phyloP scores from a whole-genome alignment of 768 basidiomycete genomes.

The Lanmaoa pseudosensibilis region DNA sequence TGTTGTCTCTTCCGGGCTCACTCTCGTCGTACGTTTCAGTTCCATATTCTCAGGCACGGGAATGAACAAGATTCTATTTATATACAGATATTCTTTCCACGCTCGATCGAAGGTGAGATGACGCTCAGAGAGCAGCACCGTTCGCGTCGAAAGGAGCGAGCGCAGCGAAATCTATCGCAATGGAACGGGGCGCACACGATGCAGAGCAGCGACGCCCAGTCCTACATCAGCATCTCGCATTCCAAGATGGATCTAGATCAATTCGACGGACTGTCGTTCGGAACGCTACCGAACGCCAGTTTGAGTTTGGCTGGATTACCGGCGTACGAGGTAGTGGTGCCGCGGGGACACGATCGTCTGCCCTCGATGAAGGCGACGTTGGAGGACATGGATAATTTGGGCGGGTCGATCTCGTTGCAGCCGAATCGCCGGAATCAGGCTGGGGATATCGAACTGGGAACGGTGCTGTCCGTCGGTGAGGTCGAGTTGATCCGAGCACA shows the following conservation, averaged over 20 bases:
- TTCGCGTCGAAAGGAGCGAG: neutral
- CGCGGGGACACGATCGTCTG: neutral
- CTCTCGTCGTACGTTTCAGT: conserved; percentile 55
- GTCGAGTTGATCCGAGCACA: conserved; percentile 46
- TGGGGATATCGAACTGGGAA: conserved; percentile 25
- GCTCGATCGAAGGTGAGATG: conserved; percentile 68
- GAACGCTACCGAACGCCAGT: neutral
- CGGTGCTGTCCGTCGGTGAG: conserved; percentile 37
- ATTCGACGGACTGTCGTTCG: neutral
- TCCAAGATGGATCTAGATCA: conserved; percentile 1
- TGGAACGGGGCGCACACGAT: neutral
- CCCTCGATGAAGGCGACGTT: conserved; percentile 33
- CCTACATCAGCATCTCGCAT: conserved; percentile 16
- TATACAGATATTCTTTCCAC: conserved; percentile 78
- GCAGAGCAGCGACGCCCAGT: neutral
- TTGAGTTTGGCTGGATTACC: conserved; percentile 9
- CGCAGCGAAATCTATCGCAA: conserved; percentile 18
- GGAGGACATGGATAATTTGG: conserved; percentile 22
- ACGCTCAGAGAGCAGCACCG: conserved; percentile 48
- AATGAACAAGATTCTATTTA: neutral
- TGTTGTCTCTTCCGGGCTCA: conserved; percentile 68
- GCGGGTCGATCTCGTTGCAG: conserved; percentile 13
- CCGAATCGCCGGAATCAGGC: conserved; percentile 28
- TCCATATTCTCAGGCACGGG: too few relatives aligned
- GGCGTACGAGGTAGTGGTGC: conserved; percentile 35